A percentile compares a stretch with the other conserved stretches of the same genome.
These are phyloP conservation scores for Chlorociboria aeruginascens DNA, from an alignment of 495 filamentous ascomycete species.

Conservation along the genomic window DNA sequence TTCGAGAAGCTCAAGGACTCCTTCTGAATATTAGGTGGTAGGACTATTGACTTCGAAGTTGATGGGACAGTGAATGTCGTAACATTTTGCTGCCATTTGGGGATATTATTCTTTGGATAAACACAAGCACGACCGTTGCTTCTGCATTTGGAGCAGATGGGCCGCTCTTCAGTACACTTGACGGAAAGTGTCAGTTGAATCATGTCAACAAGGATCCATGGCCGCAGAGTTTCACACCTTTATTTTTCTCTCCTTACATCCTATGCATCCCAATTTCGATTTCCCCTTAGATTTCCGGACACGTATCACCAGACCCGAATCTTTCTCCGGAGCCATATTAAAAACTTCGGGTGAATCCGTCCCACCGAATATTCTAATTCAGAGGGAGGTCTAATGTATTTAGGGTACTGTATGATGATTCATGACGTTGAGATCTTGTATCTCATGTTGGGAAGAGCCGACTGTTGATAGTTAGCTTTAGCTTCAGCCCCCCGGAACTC, in stretches of 20 bases:
- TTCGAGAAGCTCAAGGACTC: no score
- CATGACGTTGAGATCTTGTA: no score
- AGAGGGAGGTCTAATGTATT: no score
- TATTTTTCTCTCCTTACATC: slow-evolving; percentile 4
- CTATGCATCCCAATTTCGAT: slow-evolving; percentile 2
- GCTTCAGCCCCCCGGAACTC: no score
- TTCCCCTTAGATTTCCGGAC: slow-evolving; percentile 6
- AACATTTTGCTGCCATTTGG: slow-evolving; percentile 2
- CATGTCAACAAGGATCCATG: not conserved
- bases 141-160: slow-evolving; percentile 1
- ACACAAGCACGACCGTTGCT: not conserved
- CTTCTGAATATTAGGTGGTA: not conserved
- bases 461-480: no score
- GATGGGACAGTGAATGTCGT: not conserved
- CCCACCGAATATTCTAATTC: no score
- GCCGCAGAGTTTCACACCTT: not conserved
- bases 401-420: no score
- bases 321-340: not conserved
- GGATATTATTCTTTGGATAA: not conserved
- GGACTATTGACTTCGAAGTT: not conserved
- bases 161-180: slow-evolving; percentile 7
- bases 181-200: not conserved
- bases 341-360: no score
- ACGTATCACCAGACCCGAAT: not conserved
- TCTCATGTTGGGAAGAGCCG: no score